Percentiles rank a stretch among this genome's conserved stretches.
These are phyloP conservation scores for Cercophora scortea DNA, from an alignment of 495 filamentous ascomycete species.

Conservation along the genomic window DNA sequence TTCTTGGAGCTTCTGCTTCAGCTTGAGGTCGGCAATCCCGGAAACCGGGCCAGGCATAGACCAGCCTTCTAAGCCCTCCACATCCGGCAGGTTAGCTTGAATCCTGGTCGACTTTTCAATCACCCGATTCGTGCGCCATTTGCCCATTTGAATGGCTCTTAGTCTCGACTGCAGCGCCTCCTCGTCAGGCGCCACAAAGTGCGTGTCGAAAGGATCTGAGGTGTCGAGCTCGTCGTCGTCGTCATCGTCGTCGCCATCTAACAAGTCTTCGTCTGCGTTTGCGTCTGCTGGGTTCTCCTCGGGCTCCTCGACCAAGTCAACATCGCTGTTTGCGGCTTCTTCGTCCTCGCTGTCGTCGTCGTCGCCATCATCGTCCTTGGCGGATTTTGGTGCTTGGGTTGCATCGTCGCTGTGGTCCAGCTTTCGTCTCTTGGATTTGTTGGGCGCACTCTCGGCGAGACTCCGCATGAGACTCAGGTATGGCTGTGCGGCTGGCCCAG, in stretches of 20 bases:
- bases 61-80: constrained; percentile 10
- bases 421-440: constrained; percentile 62
- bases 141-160: constrained; percentile 45
- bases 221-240: constrained; percentile 45
- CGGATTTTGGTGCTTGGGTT: constrained; percentile 4
- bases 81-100: constrained; percentile 28
- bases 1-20: constrained; percentile 49
- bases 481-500: constrained; percentile 31
- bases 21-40: constrained; percentile 41
- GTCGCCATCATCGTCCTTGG: constrained; percentile 3
- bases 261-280: constrained; percentile 33
- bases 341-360: constrained; percentile 9
- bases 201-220: constrained; percentile 69
- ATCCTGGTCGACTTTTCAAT: constrained; percentile 33
- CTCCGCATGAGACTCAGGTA: constrained; percentile 63
- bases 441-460: constrained; percentile 46
- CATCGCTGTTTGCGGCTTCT: constrained; percentile 16
- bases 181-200: constrained; percentile 62
- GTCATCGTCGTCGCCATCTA: constrained; percentile 25
- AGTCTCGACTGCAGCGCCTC: constrained; percentile 42
- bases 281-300: constrained; percentile 2
- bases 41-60: constrained; percentile 20
- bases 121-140: constrained; percentile 50
- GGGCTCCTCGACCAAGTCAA: neutral
- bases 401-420: constrained; percentile 34